A percentile compares a stretch with the other conserved stretches of the same genome.
phyloP scores from a whole-genome alignment of 805 yeast genomes.

The Ogataea ganodermae region DNA sequence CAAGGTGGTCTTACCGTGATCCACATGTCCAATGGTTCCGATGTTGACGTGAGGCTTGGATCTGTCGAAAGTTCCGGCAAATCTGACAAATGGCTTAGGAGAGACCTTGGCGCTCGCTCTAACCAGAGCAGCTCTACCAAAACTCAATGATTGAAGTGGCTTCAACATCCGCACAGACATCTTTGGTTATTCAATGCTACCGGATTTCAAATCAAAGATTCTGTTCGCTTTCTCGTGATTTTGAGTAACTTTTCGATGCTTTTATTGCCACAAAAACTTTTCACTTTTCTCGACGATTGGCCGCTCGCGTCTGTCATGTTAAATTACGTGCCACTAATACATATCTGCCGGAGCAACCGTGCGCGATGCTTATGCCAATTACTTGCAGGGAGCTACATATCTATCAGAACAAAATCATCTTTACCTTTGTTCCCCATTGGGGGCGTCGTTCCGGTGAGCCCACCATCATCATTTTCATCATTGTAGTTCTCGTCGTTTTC shows the following conservation, averaged over 20 bases:
- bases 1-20: conserved; percentile 97
- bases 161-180: conserved; percentile 37
- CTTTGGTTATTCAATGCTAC: conserved; percentile 6
- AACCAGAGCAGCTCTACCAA: conserved; percentile 26
- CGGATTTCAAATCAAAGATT: not conserved
- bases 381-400: conserved; percentile 8
- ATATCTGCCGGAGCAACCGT: not conserved
- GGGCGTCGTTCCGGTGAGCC: not conserved
- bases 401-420: conserved; percentile 20
- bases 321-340: not conserved
- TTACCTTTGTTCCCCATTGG: conserved; percentile 3
- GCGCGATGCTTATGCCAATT: conserved; percentile 2
- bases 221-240: not conserved
- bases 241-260: not conserved
- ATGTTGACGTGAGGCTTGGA: conserved; percentile 95
- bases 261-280: conserved; percentile 7
- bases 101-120: conserved; percentile 8
- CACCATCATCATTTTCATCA: conserved; percentile 4
- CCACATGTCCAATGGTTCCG: conserved; percentile 99
- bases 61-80: conserved; percentile 84
- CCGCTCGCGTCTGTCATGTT: conserved; percentile 3
- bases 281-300: conserved; percentile 10
- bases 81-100: conserved; percentile 30
- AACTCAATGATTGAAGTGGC: conserved; percentile 27
- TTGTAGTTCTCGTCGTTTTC: conserved; percentile 4